Base-by-base conservation (phyloP, 495 filamentous ascomycete species). In the Penicillium ucsense region DNA sequence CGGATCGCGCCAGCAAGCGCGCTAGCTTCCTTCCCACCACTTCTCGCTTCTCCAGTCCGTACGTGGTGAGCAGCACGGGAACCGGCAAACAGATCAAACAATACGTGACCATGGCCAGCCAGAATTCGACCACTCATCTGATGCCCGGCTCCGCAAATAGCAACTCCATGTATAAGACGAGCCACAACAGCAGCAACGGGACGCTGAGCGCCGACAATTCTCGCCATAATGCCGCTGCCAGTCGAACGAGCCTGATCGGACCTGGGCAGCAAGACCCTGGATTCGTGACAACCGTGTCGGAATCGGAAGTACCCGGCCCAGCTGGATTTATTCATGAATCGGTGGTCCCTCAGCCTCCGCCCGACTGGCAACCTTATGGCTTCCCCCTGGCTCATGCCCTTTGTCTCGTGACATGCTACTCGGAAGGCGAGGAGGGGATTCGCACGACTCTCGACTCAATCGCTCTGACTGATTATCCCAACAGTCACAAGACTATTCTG, bases 401-500 rank as follows among this genome's bases (percentile, higher is more conserved):
- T 51, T 96, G 90, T 66, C 68, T 99, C 45, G 89, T 99, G 33
- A 99, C 94, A 7, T 91, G 89, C 49, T 99, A 99, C 62, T 99
- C 94, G 0, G 94, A 99, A 70, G 92, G 94, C 32, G 88, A 88
- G 57, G 80, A 92, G 28, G 94, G 89, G 55, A 76, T 99, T 41
- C 82, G 94, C 20, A 94, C 91, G 8, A 99, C 94, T 4, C 67
- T 99, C 12, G 90, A 99, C 66, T 97, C 94, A 1, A 83, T 99
- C 64, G 92, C 90, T 30, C 91, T 87, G 72, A 99, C 94, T 6
- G 94, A 99, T 60, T 99, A 97, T 54, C 94, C 94, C 5, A 97
- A 97, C 74, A 95, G 89, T 64, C 94, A 99, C 73, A 99, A 97
- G 64, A 79, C 86, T 11, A 89, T 99, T 55, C 71, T 99, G 36